These are phyloP conservation scores for Phytopythium chamaehyphon DNA, from an alignment of 352 stramenopile species.

Conservation along the genomic window DNA sequence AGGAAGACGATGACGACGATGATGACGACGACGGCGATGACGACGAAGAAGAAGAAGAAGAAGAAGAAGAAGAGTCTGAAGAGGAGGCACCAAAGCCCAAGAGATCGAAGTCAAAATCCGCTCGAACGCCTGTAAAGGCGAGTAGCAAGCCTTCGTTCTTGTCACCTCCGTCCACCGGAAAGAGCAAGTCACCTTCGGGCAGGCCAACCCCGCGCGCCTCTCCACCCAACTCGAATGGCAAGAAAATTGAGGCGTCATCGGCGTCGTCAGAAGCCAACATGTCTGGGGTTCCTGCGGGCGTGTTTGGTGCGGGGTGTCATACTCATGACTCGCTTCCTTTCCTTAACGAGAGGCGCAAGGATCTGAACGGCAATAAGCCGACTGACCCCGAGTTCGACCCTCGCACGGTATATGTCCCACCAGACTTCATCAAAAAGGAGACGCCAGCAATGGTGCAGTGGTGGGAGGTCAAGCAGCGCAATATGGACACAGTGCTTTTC, in stretches of 20 bases:
- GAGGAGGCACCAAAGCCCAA: conserved; percentile 30
- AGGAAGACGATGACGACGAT: conserved; percentile 47
- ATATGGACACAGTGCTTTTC: conserved; percentile 98
- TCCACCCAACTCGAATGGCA: conserved; percentile 13
- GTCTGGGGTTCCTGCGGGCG: conserved; percentile 19
- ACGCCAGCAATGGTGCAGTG: conserved; percentile 97
- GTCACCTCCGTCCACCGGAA: conserved; percentile 21
- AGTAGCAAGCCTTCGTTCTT: conserved; percentile 27
- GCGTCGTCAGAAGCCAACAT: conserved; percentile 10
- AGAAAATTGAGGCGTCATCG: conserved; percentile 28
- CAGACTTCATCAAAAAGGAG: conserved; percentile 85
- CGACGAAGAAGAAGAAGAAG: conserved; percentile 32
- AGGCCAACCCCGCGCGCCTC: conserved; percentile 3
- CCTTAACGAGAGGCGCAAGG: conserved; percentile 83
- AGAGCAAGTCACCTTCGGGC: not conserved
- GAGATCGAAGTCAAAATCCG: conserved; percentile 13
- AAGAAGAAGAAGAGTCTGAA: conserved; percentile 42
- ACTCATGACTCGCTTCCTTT: conserved; percentile 93
- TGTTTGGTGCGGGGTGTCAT: conserved; percentile 59
- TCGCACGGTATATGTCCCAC: conserved; percentile 90
- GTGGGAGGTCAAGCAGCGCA: conserved; percentile 97
- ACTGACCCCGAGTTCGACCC: conserved; percentile 90
- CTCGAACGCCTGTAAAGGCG: conserved; percentile 11
- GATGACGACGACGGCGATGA: conserved; percentile 45
- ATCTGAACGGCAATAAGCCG: conserved; percentile 79